A percentile compares a stretch with the other conserved stretches of the same genome.
phyloP scores from a whole-genome alignment of 129 eudicot species.

The Saussurea involucrata region DNA sequence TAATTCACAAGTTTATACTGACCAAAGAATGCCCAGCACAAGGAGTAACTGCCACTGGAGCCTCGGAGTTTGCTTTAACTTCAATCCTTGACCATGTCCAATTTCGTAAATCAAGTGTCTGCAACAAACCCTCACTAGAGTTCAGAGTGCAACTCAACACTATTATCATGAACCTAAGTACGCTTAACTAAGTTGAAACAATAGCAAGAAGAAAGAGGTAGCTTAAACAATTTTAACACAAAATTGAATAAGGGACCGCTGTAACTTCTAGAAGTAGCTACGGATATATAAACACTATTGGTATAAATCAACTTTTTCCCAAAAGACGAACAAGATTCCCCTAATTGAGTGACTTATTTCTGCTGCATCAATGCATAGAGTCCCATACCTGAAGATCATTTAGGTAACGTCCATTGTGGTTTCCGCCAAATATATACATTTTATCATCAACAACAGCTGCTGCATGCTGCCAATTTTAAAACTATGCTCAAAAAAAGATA shows the following conservation, averaged over 20 bases:
- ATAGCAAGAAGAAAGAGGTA: background rate
- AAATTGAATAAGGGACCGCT: background rate
- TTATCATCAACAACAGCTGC: conserved; percentile 94
- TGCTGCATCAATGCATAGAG: conserved; percentile 2
- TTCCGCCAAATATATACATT: conserved; percentile 96
- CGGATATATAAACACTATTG: background rate
- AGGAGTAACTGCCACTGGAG: conserved; percentile 44
- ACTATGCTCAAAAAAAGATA: background rate
- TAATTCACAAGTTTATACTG: conserved; percentile 25
- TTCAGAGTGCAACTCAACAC: conserved; percentile 12
- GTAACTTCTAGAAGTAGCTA: background rate
- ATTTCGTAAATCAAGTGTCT: conserved; percentile 79
- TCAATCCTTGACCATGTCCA: conserved; percentile 96
- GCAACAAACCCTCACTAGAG: conserved; percentile 23
- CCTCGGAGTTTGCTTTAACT: conserved; percentile 54
- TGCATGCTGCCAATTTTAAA: conserved; percentile 66
- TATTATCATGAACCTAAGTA: background rate
- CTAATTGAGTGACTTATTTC: background rate
- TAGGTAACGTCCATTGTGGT: conserved; percentile 97
- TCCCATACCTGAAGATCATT: conserved; percentile 91
- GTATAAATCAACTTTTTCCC: background rate
- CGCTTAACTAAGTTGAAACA: background rate
- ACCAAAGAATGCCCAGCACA: conserved; percentile 99
- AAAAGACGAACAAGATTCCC: background rate
- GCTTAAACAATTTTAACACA: background rate